Percentiles rank a stretch among this genome's conserved stretches.
phyloP scores from a whole-genome alignment of 1,284 basidiomycete genomes.

The Sporisorium graminicola region DNA sequence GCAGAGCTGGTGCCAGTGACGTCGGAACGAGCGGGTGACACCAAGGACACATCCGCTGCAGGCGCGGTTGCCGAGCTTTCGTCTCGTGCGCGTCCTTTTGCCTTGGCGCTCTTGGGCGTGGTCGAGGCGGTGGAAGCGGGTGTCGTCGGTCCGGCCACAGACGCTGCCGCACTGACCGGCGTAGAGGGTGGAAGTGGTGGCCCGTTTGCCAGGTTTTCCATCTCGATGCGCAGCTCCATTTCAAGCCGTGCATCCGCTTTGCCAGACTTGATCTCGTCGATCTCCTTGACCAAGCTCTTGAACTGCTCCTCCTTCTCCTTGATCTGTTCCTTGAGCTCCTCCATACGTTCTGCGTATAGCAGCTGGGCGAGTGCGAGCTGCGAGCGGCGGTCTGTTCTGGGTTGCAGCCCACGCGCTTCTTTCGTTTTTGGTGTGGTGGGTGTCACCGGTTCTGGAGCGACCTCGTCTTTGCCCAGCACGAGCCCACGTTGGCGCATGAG shows the following conservation, averaged over 20 bases:
- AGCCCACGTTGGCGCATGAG: conserved; percentile 57
- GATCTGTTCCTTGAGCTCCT: conserved; percentile 59
- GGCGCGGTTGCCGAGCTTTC: conserved; percentile 28
- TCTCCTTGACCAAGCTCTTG: conserved; percentile 38
- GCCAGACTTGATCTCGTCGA: conserved; percentile 53
- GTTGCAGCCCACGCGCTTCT: conserved; percentile 51
- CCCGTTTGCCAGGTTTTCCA: conserved; percentile 49
- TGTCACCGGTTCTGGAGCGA: conserved; percentile 21
- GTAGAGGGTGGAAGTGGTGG: conserved; percentile 38
- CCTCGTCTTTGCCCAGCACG: conserved; percentile 49
- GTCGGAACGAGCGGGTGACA: conserved; percentile 22
- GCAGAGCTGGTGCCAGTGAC: conserved; percentile 14
- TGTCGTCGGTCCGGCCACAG: conserved; percentile 20
- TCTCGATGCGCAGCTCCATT: conserved; percentile 46
- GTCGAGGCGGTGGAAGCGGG: conserved; percentile 28
- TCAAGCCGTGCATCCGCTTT: conserved; percentile 43
- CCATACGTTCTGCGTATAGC: conserved; percentile 63
- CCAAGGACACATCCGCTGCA: conserved; percentile 23
- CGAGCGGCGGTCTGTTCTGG: conserved; percentile 41
- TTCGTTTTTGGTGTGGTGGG: conserved; percentile 35
- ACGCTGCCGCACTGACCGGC: conserved; percentile 26
- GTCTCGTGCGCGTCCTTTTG: conserved; percentile 33
- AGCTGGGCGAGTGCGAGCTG: conserved; percentile 63
- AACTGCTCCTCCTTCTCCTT: conserved; percentile 58
- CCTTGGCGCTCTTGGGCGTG: conserved; percentile 41